phyloP scores from a whole-genome alignment of 331 rosid species.

The Spiraea crenata region DNA sequence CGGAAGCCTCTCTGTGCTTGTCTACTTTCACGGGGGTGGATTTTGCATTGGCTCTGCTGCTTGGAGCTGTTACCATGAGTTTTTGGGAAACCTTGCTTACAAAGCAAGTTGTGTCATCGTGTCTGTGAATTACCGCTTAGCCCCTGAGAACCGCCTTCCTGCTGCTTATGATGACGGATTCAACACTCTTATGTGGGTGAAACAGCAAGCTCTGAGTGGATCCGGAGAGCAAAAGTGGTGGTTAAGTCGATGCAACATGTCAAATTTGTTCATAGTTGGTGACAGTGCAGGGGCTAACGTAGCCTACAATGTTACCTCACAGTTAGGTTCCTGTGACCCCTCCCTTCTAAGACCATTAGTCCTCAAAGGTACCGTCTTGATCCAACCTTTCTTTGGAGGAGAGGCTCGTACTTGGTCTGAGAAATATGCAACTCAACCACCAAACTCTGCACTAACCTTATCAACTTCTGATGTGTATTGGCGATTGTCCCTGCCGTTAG shows the following conservation, averaged over 20 bases:
- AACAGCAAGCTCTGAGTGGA: conserved; percentile 41
- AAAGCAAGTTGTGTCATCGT: conserved; percentile 58
- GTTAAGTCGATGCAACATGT: conserved; percentile 48
- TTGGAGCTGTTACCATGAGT: conserved; percentile 88
- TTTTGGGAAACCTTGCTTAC: conserved; percentile 51
- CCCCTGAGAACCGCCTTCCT: conserved; percentile 81
- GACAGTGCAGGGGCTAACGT: conserved; percentile 94
- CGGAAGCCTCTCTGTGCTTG: conserved; percentile 48
- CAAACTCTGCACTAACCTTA: conserved; percentile 54
- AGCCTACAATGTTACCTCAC: conserved; percentile 62
- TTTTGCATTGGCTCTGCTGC: conserved; percentile 90
- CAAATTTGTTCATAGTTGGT: conserved; percentile 59
- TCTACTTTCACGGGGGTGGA: conserved; percentile 94
- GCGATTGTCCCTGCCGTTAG: conserved; percentile 70
- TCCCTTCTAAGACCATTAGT: conserved; percentile 32
- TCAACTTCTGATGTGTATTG: conserved; percentile 66
- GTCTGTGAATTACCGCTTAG: conserved; percentile 66
- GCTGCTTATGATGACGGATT: conserved; percentile 73
- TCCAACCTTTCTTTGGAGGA: conserved; percentile 94
- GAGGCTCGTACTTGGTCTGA: conserved; percentile 68
- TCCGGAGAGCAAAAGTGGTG: conserved; percentile 57
- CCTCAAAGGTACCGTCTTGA: conserved; percentile 60
- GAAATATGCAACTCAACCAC: conserved; percentile 44
- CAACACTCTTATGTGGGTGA: conserved; percentile 68
- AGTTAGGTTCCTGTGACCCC: conserved; percentile 32